Percentiles rank a stretch among this genome's conserved stretches.
These are phyloP conservation scores for Ophioceras dolichostomum DNA, from an alignment of 2,329 filamentous ascomycete genomes.

Conservation along the genomic window DNA sequence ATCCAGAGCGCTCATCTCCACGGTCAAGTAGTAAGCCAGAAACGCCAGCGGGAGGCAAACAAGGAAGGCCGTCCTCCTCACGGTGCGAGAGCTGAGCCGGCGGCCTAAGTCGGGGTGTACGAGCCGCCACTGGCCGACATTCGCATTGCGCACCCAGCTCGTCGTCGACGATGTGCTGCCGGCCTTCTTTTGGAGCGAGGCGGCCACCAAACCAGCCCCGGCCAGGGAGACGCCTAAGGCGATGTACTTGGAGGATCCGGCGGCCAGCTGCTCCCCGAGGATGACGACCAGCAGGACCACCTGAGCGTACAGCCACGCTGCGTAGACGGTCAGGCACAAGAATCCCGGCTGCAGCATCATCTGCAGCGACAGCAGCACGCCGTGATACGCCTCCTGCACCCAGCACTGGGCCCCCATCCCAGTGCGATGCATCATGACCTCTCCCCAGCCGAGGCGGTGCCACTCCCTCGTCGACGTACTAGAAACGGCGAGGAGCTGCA, in stretches of 20 bases:
- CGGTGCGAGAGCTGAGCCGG: slow-evolving; percentile 65
- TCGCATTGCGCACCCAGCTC: no score
- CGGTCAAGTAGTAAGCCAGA: slow-evolving; percentile 54
- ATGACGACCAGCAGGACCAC: slow-evolving; percentile 61
- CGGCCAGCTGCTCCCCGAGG: slow-evolving; percentile 60
- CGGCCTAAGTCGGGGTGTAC: no score
- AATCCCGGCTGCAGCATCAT: slow-evolving; percentile 70
- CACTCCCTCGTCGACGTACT: slow-evolving; percentile 38
- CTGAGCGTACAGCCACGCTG: slow-evolving; percentile 69
- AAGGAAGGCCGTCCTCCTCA: slow-evolving; percentile 56
- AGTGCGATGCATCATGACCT: slow-evolving; percentile 64
- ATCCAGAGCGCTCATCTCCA: slow-evolving; percentile 50
- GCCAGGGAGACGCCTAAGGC: slow-evolving; percentile 54
- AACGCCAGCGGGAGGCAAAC: slow-evolving; percentile 54
- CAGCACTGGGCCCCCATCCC: slow-evolving; percentile 64
- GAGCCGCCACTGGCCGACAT: slow-evolving; percentile 48
- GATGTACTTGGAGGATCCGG: slow-evolving; percentile 53
- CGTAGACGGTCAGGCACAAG: slow-evolving; percentile 57
- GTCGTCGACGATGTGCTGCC: no score
- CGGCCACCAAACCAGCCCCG: slow-evolving; percentile 54
- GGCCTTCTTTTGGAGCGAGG: slow-evolving; percentile 65
- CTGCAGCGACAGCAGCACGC: slow-evolving; percentile 49
- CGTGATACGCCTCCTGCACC: slow-evolving; percentile 65
- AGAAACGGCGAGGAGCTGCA: no score
- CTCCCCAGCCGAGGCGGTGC: slow-evolving; percentile 53